Evolutionary conservation across 768 basidiomycete species (phyloP).

Genomic region (Lyophyllum atratum): DNA sequence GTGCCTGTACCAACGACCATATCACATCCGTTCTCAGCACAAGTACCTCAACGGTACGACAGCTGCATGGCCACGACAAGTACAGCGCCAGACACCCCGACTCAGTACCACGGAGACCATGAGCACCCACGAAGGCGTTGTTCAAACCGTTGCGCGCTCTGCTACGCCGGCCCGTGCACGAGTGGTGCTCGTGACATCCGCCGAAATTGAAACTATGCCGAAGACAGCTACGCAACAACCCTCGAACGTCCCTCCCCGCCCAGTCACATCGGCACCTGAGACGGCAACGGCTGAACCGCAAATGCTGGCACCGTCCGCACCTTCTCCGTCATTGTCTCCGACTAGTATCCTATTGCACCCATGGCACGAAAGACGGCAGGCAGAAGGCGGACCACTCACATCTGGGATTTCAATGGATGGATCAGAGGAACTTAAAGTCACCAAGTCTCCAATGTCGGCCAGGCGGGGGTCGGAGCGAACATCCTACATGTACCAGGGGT

Average conservation of each 20-base stretch:
- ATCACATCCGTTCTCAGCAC: slow-evolving; percentile 10
- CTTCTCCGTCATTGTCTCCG: not conserved
- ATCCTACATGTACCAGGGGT: slow-evolving; percentile 8
- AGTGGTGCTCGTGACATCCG: not conserved
- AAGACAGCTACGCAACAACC: not conserved
- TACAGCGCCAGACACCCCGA: not conserved
- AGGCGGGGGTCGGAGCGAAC: not conserved
- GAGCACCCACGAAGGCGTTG: not conserved
- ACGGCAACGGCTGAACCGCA: not conserved
- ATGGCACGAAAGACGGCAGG: slow-evolving; percentile 12
- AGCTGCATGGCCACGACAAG: not conserved
- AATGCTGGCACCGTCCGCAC: not conserved
- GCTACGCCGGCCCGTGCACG: not conserved
- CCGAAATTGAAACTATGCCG: not conserved
- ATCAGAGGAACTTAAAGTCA: not conserved
- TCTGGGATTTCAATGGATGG: slow-evolving; percentile 1
- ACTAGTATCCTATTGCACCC: slow-evolving; percentile 16
- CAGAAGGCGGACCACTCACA: not conserved
- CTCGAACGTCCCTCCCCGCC: not conserved
- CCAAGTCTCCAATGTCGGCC: slow-evolving; percentile 1
- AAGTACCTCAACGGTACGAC: slow-evolving; percentile 2
- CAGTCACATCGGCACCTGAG: not conserved
- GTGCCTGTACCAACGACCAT: not conserved
- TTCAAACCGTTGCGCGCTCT: slow-evolving; percentile 5
- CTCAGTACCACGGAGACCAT: not conserved